Base-by-base conservation (phyloP, 495 filamentous ascomycete genomes). In the Podospora conica region DNA sequence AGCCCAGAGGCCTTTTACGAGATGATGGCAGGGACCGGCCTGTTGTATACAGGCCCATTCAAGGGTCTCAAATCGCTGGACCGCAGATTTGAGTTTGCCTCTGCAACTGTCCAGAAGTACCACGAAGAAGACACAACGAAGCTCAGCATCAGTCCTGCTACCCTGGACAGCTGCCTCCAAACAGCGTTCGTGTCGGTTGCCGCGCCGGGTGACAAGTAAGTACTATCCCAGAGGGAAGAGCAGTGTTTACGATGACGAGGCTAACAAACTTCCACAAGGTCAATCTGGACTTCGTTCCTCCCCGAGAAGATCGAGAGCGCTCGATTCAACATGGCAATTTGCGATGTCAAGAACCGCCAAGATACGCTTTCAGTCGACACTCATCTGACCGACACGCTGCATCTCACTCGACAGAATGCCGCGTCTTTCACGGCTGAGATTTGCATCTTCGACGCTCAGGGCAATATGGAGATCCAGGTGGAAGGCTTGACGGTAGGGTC, bases 81-180 rank as follows among this genome's bases (percentile, higher is more conserved):
- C 24, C 65, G 80, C 23, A 79, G 80, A 4, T 79, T 76, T 9
- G 78, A 83, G 55, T 85, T 84, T 58, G 71, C 75, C 2, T 77
- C 77, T 8, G 73, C 78, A 3, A 71, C 78, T 1, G 71, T 82
- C 0, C 63, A 68, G 31, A 75, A 74, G 27, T 53, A 66, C 23
- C 75, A 81, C 23, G 6, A 64, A 3, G 69, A 79, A 59, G 71
- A 76, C 64, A 68, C 72, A 15, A 76, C 78, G 1, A 64, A 55
- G 12, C 61, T 82, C 53, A 25, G 64, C 66, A 76, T 82, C 59
- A 83, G 83, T 64, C 82, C 83, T 12, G 78, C 76, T 0, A 80
- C 78, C 0, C 71, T 86, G 9, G 83, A 85, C 61, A 72, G 70
- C 22, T 81, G 76, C 55, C 78, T 85, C 33, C 83, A 86, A 55